These are phyloP conservation scores for Exophiala dermatitidis DNA, from an alignment of 2,329 filamentous ascomycete genomes.

Conservation along the genomic window DNA sequence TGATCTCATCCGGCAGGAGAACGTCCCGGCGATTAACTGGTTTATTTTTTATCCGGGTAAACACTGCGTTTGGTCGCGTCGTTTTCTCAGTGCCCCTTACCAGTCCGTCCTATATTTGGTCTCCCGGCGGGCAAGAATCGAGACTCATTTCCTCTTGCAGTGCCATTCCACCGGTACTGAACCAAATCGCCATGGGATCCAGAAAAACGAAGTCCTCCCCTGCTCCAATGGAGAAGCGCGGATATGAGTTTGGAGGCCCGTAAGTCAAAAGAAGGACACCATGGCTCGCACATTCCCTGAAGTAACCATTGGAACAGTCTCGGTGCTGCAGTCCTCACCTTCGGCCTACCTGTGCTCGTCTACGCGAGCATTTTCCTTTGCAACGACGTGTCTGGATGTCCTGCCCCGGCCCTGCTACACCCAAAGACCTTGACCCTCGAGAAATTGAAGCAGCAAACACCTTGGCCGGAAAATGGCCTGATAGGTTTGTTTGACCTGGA, in stretches of 20 bases:
- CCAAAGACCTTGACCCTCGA: constrained; percentile 65
- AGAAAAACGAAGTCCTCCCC: constrained; percentile 6
- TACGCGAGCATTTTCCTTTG: constrained; percentile 78
- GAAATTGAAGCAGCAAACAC: constrained; percentile 69
- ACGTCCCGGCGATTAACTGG: neutral
- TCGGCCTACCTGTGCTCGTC: constrained; percentile 70
- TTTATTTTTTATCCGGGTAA: no score
- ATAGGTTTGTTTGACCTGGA: constrained; percentile 62
- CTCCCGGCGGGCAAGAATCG: no score
- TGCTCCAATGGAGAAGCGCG: constrained; percentile 32
- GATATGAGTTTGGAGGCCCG: constrained; percentile 45
- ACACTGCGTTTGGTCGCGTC: no score
- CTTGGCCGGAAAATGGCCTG: constrained; percentile 69
- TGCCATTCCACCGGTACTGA: no score
- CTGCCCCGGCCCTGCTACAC: constrained; percentile 69
- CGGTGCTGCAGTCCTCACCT: constrained; percentile 69
- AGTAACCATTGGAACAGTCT: constrained; percentile 45
- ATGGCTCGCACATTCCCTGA: neutral
- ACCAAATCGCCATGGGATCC: neutral
- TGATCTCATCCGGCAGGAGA: constrained; percentile 15
- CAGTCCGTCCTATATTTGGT: neutral
- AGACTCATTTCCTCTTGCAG: neutral
- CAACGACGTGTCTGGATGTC: constrained; percentile 89
- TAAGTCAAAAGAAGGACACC: constrained; percentile 30
- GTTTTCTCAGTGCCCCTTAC: no score